Conservation (phyloP, 306 rosid species). For the Lathyrus tuberosus region DNA sequence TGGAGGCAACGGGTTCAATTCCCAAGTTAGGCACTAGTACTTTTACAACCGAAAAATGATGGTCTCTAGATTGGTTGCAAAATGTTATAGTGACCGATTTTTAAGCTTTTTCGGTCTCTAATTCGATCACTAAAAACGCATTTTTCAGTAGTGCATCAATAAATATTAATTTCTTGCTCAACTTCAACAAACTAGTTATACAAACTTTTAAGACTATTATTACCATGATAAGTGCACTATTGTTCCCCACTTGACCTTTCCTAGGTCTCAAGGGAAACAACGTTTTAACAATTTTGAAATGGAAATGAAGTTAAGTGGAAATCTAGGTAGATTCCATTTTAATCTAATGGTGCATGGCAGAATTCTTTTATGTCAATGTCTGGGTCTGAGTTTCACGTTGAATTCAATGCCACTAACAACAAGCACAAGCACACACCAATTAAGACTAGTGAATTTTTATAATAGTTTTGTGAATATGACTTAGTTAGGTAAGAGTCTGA, state of each 20-base stretch:
- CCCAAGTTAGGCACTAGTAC: no score
- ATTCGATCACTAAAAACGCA: no score
- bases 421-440: constrained; percentile 6
- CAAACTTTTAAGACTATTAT: constrained; percentile 1
- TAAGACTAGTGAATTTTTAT: not conserved
- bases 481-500: constrained; percentile 1
- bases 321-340: constrained; percentile 53
- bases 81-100: no score
- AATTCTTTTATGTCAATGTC: constrained; percentile 35
- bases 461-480: constrained; percentile 2
- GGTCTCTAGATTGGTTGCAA: no score
- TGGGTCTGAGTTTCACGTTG: not conserved
- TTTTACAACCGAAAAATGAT: no score
- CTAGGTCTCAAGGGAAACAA: constrained; percentile 44
- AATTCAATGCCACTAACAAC: constrained; percentile 39
- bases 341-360: constrained; percentile 19
- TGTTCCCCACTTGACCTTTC: constrained; percentile 45
- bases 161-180: not conserved
- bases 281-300: constrained; percentile 19
- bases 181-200: constrained; percentile 32
- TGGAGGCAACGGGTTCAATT: no score
- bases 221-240: constrained; percentile 37
- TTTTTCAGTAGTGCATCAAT: no score
- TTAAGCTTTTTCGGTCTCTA: no score
- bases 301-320: constrained; percentile 46